Evolutionary conservation across 2,329 filamentous ascomycete species (phyloP), one percentile per base, ranked within the genome.

Genomic region (Aspergillus calidoustus): DNA sequence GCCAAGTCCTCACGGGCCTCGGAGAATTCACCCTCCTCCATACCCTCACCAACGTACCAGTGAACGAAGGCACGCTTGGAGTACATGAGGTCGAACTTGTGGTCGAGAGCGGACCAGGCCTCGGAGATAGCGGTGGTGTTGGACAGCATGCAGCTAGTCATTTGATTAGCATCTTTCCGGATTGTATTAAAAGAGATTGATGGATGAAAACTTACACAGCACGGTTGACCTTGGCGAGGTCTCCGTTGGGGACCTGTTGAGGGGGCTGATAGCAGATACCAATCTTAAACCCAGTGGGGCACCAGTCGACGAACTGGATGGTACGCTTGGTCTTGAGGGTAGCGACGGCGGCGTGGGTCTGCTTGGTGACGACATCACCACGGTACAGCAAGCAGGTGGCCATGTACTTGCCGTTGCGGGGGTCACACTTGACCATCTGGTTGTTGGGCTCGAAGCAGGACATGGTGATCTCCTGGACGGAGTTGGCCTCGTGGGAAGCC

Each of bases 51-150:
- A 77, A 99, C 95, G 76, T 98, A 99, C 95, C 95, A 99, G 85
- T 99, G 95, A 69, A 99, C 95, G 83, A 99, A 99, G 66, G 95
- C 95, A 85, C 95, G 95, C 91, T 99, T 99, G 81, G 92, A 96
- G 89, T 98, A 97, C 95, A 99, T 99, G 80, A 99, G 92, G 78
- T 99, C 95, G 85, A 99, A 99, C 86, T 99, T 99, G 87, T 90
- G 88, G 65, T 93, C 96, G 68, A 99, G 88, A 70, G 93, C 93
- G 67, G 91, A 93, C 95, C 95, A 99, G 67, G 95, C 95, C 84
- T 98, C 94, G 76, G 94, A 91, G 75, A 99, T 99, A 76, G 95
- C 94, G 57, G 95, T 99, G 73, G 95, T 99, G 88, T 99, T 82
- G 71, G 80, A 82, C 66, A 99, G 86, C 95, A 99, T 98, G 89